A percentile compares a stretch with the other conserved stretches of the same genome.
Evolutionary conservation across 345 rosid species (phyloP).

Genomic region (Salix udensis): DNA sequence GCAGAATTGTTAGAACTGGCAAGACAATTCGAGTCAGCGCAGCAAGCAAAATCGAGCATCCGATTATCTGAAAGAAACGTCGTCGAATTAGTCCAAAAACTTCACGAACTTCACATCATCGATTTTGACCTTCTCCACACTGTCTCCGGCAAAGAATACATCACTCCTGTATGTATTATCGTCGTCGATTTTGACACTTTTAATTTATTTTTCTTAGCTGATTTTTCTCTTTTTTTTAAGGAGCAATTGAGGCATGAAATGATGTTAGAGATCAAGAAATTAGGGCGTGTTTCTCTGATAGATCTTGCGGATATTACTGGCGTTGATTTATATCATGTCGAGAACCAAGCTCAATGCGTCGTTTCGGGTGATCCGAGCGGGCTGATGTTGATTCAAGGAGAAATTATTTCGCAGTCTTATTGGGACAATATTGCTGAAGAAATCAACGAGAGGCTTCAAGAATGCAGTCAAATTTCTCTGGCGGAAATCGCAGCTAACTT

Average conservation of each 20-base stretch:
- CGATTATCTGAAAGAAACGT: conserved; percentile 89
- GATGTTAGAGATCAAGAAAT: conserved; percentile 47
- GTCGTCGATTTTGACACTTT: not conserved
- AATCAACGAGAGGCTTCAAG: conserved; percentile 91
- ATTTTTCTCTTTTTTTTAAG: conserved; percentile 19
- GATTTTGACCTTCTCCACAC: conserved; percentile 98
- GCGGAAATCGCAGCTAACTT: conserved; percentile 86
- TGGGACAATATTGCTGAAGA: conserved; percentile 96
- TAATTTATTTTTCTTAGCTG: not conserved
- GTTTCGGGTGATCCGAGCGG: conserved; percentile 43
- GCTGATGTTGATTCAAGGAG: conserved; percentile 75
- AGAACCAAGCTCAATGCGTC: conserved; percentile 75
- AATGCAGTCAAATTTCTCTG: conserved; percentile 85
- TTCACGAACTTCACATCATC: conserved; percentile 81
- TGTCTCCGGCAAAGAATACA: conserved; percentile 90
- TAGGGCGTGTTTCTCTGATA: conserved; percentile 82
- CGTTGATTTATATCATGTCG: conserved; percentile 90
- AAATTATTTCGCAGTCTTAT: conserved; percentile 78
- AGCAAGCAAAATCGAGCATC: conserved; percentile 82
- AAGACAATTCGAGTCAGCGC: conserved; percentile 90
- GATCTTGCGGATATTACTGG: conserved; percentile 79
- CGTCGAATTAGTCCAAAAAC: conserved; percentile 94
- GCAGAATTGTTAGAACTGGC: conserved; percentile 83
- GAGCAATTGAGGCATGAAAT: conserved; percentile 86
- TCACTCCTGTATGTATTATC: conserved; percentile 56